A percentile compares a stretch with the other conserved stretches of the same genome.
Conservation (phyloP, 805 yeast species). For the Kuraishia piskuri region DNA sequence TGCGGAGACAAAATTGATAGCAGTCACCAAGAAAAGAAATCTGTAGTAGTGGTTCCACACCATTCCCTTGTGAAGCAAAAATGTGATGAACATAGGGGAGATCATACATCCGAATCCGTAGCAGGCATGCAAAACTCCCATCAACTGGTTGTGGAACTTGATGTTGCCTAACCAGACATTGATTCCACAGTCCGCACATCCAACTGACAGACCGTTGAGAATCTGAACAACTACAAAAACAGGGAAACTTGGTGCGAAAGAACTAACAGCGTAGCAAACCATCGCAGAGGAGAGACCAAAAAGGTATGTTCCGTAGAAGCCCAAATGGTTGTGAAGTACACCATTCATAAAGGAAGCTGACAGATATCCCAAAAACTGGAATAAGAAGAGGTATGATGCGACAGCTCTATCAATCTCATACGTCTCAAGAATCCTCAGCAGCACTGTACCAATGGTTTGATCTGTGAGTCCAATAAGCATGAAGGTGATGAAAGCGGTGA, state of each 20-base stretch:
- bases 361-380: conserved; percentile 48
- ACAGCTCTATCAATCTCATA: conserved; percentile 40
- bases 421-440: conserved; percentile 40
- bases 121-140: conserved; percentile 44
- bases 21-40: conserved; percentile 23
- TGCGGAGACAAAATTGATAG: conserved; percentile 16
- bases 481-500: conserved; percentile 29
- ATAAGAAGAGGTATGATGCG: conserved; percentile 40
- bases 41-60: conserved; percentile 39
- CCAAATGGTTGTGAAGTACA: conserved; percentile 29
- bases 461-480: conserved; percentile 47
- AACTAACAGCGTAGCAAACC: conserved; percentile 18
- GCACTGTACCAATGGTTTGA: conserved; percentile 51
- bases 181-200: conserved; percentile 45
- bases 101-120: conserved; percentile 48
- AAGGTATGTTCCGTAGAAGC: conserved; percentile 38
- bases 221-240: conserved; percentile 30
- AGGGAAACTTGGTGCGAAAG: conserved; percentile 31
- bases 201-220: conserved; percentile 46
- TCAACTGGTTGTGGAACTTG: conserved; percentile 36
- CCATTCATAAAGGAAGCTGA: conserved; percentile 42
- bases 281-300: conserved; percentile 8
- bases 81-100: conserved; percentile 37
- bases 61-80: conserved; percentile 26
- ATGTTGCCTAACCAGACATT: conserved; percentile 44